Conservation (phyloP, 73 alveolate species). For the Paraurostyla sp. region DNA sequence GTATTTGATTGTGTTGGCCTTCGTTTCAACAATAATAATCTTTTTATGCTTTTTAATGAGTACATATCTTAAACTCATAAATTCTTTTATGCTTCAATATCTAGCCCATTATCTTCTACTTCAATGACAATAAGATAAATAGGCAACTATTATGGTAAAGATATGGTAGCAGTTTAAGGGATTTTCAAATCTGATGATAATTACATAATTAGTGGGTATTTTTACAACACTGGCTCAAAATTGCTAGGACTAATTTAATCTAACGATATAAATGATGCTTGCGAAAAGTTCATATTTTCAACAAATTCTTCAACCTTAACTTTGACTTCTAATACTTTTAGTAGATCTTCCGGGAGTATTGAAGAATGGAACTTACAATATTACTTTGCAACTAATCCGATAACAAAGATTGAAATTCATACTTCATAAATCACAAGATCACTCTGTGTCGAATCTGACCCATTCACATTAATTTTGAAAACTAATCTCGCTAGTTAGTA, state of each 20-base stretch:
- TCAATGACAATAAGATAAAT: neutral
- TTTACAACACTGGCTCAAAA: neutral
- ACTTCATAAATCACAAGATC: neutral
- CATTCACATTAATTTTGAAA: neutral
- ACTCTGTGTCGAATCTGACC: neutral
- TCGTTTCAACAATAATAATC: neutral
- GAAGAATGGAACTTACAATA: neutral
- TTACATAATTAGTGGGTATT: neutral
- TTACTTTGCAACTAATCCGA: neutral
- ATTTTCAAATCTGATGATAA: neutral
- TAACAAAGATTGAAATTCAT: neutral
- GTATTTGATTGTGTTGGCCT: conserved; percentile 15
- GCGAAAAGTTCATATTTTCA: neutral
- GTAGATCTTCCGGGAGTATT: neutral
- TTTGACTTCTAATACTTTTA: neutral
- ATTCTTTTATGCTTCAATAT: neutral
- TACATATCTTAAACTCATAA: neutral
- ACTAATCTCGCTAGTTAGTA: neutral
- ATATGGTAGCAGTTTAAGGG: neutral
- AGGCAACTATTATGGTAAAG: neutral
- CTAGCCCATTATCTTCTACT: neutral
- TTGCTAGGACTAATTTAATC: neutral
- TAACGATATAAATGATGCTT: neutral
- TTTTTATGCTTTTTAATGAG: neutral
- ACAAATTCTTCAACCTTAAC: neutral